Evolutionary conservation across 257 asterid species (phyloP).

Genomic region (Przewalskia tangutica): DNA sequence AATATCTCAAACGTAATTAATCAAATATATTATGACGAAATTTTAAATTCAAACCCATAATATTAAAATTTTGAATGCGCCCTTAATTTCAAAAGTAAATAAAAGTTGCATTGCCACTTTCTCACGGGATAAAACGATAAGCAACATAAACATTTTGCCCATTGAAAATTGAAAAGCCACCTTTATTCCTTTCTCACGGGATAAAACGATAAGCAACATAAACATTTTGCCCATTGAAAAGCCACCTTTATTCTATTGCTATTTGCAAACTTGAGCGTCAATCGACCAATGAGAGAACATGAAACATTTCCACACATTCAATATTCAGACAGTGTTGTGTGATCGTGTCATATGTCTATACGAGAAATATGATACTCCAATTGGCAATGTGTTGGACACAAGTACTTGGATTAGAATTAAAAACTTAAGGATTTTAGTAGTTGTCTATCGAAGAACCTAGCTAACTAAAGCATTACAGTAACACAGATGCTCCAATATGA

Average conservation of each 20-base stretch:
- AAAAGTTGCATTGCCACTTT: background rate
- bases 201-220: conserved; percentile 2
- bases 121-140: conserved; percentile 4
- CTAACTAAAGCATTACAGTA: background rate
- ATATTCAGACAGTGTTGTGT: background rate
- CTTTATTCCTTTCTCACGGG: background rate
- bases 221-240: background rate
- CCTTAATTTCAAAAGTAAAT: background rate
- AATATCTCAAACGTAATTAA: background rate
- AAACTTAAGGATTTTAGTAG: background rate
- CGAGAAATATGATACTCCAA: background rate
- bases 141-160: background rate
- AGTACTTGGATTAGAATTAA: background rate
- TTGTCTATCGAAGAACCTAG: background rate
- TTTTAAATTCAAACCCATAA: background rate
- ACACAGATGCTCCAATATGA: too few relatives aligned
- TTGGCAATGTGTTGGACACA: background rate
- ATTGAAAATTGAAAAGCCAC: conserved; percentile 1
- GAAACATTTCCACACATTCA: background rate
- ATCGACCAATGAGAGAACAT: conserved; percentile 5
- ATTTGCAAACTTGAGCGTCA: conserved; percentile 5
- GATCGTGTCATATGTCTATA: background rate
- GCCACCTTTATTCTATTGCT: background rate
- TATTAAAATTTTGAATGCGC: background rate
- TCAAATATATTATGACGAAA: background rate